Conservation (phyloP, 768 basidiomycete genomes). For the Auricularia cornea region DNA sequence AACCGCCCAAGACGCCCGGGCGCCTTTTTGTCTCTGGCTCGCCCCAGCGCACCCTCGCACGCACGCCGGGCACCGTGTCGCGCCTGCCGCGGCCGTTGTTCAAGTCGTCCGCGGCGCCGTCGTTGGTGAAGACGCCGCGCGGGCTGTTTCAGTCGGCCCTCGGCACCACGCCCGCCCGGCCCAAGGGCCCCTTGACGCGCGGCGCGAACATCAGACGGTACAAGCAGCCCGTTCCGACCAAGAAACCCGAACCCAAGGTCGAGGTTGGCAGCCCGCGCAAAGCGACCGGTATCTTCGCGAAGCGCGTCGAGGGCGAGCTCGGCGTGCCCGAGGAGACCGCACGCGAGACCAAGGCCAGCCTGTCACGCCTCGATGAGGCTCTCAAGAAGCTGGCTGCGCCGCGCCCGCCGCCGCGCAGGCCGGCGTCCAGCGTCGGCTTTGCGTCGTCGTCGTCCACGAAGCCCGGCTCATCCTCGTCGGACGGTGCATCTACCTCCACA, state of each 20-base stretch:
- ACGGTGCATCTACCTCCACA: background rate
- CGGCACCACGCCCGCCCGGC: background rate
- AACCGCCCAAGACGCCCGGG: background rate
- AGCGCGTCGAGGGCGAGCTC: background rate
- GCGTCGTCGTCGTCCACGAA: background rate
- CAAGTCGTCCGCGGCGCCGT: background rate
- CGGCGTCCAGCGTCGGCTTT: background rate
- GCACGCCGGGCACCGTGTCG: background rate
- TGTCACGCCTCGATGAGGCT: background rate
- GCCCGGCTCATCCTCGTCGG: too few species aligned
- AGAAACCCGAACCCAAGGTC: background rate
- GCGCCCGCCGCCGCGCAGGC: background rate
- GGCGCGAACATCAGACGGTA: background rate
- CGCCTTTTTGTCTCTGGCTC: background rate
- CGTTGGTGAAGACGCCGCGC: background rate
- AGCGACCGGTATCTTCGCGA: background rate
- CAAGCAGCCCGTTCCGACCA: background rate
- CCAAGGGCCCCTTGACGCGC: background rate
- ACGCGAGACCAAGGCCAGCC: background rate
- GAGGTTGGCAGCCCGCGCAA: background rate
- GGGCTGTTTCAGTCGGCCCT: background rate
- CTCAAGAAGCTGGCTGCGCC: background rate
- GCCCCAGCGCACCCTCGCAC: background rate
- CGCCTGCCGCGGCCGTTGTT: background rate
- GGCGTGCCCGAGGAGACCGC: background rate